Evolutionary conservation across 2,329 filamentous ascomycete species (phyloP).

Genomic region (Kalaharituber pfeilii): DNA sequence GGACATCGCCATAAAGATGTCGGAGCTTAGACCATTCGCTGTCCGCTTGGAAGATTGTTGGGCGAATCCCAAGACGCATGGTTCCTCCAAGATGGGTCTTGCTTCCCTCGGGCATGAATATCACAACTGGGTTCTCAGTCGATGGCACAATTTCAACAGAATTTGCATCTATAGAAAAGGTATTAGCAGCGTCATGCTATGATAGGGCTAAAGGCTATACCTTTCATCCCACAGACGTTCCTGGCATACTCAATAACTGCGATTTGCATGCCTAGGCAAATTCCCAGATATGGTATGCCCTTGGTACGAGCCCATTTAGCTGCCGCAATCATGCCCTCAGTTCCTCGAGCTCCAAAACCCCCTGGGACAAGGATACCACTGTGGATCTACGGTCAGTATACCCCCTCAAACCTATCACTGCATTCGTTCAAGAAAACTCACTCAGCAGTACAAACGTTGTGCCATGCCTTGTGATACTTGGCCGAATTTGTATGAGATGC

Average conservation of each 20-base stretch:
- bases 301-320: slow-evolving; percentile 76
- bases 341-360: slow-evolving; percentile 67
- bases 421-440: slow-evolving; percentile 7
- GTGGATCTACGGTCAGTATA: not conserved
- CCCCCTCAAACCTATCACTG: not conserved
- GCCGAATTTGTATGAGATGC: slow-evolving; percentile 46
- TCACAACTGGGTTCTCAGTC: slow-evolving; percentile 52
- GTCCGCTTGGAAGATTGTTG: slow-evolving; percentile 55
- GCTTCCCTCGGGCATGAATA: slow-evolving; percentile 85
- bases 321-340: slow-evolving; percentile 75
- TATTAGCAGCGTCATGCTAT: no score
- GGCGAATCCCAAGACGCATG: slow-evolving; percentile 65
- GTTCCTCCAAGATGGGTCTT: slow-evolving; percentile 64
- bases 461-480: slow-evolving; percentile 73
- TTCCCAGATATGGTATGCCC: slow-evolving; percentile 66
- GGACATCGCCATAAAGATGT: slow-evolving; percentile 47
- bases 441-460: slow-evolving; percentile 52
- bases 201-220: slow-evolving; percentile 8
- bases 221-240: slow-evolving; percentile 47
- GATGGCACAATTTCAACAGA: slow-evolving; percentile 40
- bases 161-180: slow-evolving; percentile 28
- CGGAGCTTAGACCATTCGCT: slow-evolving; percentile 66
- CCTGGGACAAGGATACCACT: slow-evolving; percentile 51
- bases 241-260: slow-evolving; percentile 80
- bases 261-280: slow-evolving; percentile 85